These are phyloP conservation scores for Nannochloropsis salina DNA, from an alignment of 108 stramenopile genomes.

Conservation along the genomic window DNA sequence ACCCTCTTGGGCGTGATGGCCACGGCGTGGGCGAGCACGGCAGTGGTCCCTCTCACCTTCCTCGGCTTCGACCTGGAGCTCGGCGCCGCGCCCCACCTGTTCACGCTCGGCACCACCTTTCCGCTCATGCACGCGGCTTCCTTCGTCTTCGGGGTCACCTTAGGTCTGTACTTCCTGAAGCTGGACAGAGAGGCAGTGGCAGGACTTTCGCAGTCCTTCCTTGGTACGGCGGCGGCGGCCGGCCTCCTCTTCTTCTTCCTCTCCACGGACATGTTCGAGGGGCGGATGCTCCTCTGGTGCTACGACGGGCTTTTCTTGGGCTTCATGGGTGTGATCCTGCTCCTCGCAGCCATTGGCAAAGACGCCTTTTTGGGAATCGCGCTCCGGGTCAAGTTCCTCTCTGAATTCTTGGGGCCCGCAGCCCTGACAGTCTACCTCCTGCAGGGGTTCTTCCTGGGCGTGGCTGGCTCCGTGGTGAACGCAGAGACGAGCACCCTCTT, in stretches of 20 bases:
- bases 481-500: background rate
- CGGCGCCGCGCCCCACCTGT: background rate
- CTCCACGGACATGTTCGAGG: background rate
- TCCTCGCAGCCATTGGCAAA: background rate
- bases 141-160: background rate
- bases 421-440: background rate
- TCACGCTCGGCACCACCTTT: background rate
- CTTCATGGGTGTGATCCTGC: background rate
- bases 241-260: background rate
- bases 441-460: background rate
- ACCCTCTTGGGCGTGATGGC: background rate
- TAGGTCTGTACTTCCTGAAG: background rate
- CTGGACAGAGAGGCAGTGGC: background rate
- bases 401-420: background rate
- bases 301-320: background rate
- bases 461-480: background rate
- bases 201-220: background rate
- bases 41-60: background rate
- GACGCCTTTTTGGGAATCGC: background rate
- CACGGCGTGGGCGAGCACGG: background rate
- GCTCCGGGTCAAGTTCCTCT: background rate
- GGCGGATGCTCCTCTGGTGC: slow-evolving; percentile 7
- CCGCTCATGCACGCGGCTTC: background rate
- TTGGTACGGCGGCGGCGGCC: background rate
- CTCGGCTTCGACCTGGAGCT: background rate